A percentile compares a stretch with the other conserved stretches of the same genome.
These are phyloP conservation scores for Flaveria trinervia DNA, from an alignment of 129 eudicot species.

Conservation along the genomic window DNA sequence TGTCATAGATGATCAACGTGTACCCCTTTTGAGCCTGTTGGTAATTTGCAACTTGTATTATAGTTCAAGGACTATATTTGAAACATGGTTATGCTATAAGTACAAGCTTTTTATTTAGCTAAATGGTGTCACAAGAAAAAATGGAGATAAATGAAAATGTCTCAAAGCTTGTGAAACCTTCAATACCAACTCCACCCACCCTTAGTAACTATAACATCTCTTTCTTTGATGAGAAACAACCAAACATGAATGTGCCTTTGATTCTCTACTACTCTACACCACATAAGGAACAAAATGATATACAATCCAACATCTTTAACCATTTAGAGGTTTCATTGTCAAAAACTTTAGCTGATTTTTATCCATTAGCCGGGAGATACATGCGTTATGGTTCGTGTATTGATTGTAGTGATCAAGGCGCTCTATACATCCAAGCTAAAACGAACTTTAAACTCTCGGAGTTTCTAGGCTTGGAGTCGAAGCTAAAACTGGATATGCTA, in stretches of 20 bases:
- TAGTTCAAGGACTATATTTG: no score
- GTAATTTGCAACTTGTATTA: no score
- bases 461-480: background rate
- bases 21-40: no score
- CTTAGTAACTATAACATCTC: constrained; percentile 30
- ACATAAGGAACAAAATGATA: background rate
- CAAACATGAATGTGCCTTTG: constrained; percentile 5
- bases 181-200: constrained; percentile 27
- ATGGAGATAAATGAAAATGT: background rate
- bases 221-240: constrained; percentile 28
- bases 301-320: background rate
- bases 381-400: background rate
- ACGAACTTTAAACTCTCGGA: background rate
- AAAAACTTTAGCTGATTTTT: constrained; percentile 9
- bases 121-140: background rate
- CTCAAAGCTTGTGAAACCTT: constrained; percentile 34
- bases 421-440: constrained; percentile 20
- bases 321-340: constrained; percentile 2
- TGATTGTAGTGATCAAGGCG: background rate
- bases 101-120: background rate
- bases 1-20: no score
- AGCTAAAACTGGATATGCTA: background rate
- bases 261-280: constrained; percentile 31
- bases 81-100: no score
- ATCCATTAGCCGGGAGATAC: constrained; percentile 39